Conservation (phyloP, 2,329 filamentous ascomycete genomes). For the Raffaelea albimanens region DNA sequence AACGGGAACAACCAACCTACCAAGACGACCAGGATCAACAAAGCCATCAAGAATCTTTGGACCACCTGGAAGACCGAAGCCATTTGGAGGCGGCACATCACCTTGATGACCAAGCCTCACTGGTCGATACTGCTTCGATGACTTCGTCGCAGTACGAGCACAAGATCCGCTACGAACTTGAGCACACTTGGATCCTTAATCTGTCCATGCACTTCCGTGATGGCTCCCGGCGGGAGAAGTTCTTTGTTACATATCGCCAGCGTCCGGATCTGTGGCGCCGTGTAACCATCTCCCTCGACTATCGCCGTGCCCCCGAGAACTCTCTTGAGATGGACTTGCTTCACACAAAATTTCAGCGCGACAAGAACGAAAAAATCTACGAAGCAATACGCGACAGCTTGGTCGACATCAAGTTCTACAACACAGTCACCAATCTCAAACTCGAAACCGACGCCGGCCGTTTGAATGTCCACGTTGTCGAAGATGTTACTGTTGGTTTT, state of each 20-base stretch:
- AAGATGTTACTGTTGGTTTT: constrained; percentile 69
- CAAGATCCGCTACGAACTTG: constrained; percentile 70
- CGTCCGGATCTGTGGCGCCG: constrained; percentile 70
- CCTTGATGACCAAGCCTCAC: constrained; percentile 13
- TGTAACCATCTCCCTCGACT: constrained; percentile 90
- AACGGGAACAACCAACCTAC: no score
- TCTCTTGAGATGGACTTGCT: constrained; percentile 81
- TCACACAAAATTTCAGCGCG: constrained; percentile 70
- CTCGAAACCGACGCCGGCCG: constrained; percentile 80
- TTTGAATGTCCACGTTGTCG: constrained; percentile 93
- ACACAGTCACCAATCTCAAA: constrained; percentile 92
- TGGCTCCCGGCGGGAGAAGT: constrained; percentile 87
- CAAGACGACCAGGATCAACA: no score
- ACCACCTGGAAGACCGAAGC: not conserved
- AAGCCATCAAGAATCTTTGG: not conserved
- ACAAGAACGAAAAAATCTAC: constrained; percentile 90
- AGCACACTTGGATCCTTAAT: constrained; percentile 89
- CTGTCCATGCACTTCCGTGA: constrained; percentile 98
- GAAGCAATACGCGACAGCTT: constrained; percentile 89
- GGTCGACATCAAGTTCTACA: constrained; percentile 89
- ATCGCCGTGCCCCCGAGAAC: constrained; percentile 66
- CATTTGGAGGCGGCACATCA: constrained; percentile 4
- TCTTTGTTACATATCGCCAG: constrained; percentile 92
- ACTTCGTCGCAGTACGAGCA: constrained; percentile 48
- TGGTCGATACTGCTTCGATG: constrained; percentile 34